Evolutionary conservation across 208 protist species (phyloP), one percentile per base, ranked within the genome.

Genomic region (Leptomonas pyrrhocoris): DNA sequence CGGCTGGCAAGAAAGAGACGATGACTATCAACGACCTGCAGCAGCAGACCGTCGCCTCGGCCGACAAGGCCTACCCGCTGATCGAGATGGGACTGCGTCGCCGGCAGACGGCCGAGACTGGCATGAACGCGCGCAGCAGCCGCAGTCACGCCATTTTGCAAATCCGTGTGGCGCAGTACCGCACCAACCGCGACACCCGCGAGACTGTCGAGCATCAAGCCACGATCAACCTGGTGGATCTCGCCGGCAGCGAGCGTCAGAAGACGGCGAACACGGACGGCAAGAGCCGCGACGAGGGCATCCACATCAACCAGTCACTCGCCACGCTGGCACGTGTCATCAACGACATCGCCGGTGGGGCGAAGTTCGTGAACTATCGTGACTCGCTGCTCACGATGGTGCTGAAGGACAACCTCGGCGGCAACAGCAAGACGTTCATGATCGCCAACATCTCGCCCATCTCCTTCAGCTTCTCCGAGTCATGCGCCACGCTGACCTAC

Each of bases 71-170:
- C 49, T 84, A 86, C 61, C 78, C 77, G 27, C 62, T 94, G 42
- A 73, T 98, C 13, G 89, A 96, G 67, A 71, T 85, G 72, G 96
- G 96, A 12, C 84, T 95, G 42, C 82, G 84, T 23, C 66, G 81
- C 34, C 84, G 95, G 21, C 90, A 92, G 65, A 94, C 90, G 0
- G 92, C 86, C 40, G 86, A 91, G 76, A 99, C 97, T 5, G 85
- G 90, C 45, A 98, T 98, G 94, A 99, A 99, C 83, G 84, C 93
- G 2, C 72, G 79, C 40, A 97, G 89, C 63, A 95, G 84, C 63
- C 85, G 97, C 34, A 98, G 97, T 16, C 98, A 99, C 83, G 96
- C 96, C 19, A 95, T 99, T 34, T 85, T 99, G 53, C 79, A 95
- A 54, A 27, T 95, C 23, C 72, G 80, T 42, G 69, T 94, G 21